Evolutionary conservation across 768 basidiomycete genomes (phyloP).

Genomic region (Wakefieldia striispora): DNA sequence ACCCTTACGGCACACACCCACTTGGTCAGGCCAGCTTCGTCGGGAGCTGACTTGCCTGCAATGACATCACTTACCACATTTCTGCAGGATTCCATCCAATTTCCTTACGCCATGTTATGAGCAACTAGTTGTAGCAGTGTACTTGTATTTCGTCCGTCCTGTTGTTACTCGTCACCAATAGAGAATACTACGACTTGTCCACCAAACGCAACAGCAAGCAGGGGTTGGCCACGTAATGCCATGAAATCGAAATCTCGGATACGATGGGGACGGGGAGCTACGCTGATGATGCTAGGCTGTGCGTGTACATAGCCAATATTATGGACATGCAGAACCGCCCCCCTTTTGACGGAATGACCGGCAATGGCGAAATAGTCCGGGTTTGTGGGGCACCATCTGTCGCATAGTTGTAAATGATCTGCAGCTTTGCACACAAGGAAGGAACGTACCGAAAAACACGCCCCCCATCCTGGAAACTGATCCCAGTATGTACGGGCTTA

Average conservation of each 20-base stretch:
- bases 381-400: constrained; percentile 75
- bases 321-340: constrained; percentile 69
- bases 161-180: constrained; percentile 56
- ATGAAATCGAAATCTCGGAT: constrained; percentile 80
- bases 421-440: not conserved
- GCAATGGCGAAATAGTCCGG: constrained; percentile 79
- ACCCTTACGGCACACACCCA: constrained; percentile 30
- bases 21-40: constrained; percentile 25
- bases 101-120: constrained; percentile 10
- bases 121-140: constrained; percentile 17
- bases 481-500: constrained; percentile 61
- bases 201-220: constrained; percentile 68
- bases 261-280: constrained; percentile 61
- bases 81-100: constrained; percentile 4
- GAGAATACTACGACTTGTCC: constrained; percentile 56
- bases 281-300: constrained; percentile 55
- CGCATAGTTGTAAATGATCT: constrained; percentile 1
- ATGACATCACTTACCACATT: not conserved
- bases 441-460: constrained; percentile 58
- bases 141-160: constrained; percentile 16
- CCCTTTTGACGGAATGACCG: constrained; percentile 52
- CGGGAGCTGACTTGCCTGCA: constrained; percentile 13
- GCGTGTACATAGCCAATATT: constrained; percentile 63
- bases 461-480: constrained; percentile 65
- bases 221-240: constrained; percentile 53